Conservation (phyloP, 169 alveolate species). For the Babesia gibsoni region DNA sequence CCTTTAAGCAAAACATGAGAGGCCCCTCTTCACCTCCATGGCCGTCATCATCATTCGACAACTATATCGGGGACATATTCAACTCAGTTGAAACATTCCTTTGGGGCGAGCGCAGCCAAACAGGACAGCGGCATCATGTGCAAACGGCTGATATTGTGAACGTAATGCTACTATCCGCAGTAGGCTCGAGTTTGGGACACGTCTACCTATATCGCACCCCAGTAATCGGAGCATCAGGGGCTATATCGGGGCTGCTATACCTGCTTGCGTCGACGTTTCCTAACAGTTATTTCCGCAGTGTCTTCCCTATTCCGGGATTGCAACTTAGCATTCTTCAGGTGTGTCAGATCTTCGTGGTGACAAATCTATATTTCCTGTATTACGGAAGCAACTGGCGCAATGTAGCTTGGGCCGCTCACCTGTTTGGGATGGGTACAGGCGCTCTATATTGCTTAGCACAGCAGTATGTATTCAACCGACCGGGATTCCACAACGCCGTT, state of each 20-base stretch:
- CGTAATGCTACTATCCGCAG: constrained; percentile 42
- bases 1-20: constrained; percentile 26
- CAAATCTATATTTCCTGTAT: constrained; percentile 66
- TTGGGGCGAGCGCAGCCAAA: background rate
- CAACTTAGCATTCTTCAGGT: constrained; percentile 69
- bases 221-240: constrained; percentile 77
- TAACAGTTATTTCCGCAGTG: constrained; percentile 65
- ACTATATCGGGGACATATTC: background rate
- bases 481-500: constrained; percentile 52
- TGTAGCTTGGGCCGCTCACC: constrained; percentile 80
- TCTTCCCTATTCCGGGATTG: constrained; percentile 74
- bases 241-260: constrained; percentile 73
- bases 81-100: background rate
- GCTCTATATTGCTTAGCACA: constrained; percentile 68
- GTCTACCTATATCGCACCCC: constrained; percentile 55
- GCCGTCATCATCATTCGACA: background rate
- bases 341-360: constrained; percentile 69
- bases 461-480: constrained; percentile 52
- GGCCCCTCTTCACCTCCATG: background rate
- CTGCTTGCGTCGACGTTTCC: constrained; percentile 72
- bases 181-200: constrained; percentile 55
- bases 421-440: constrained; percentile 72
- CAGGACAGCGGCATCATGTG: background rate
- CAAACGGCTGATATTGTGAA: constrained; percentile 40
- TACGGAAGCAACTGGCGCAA: constrained; percentile 46